These are phyloP conservation scores for Diplodia corticola DNA, from an alignment of 2,329 filamentous ascomycete species.

Conservation along the genomic window DNA sequence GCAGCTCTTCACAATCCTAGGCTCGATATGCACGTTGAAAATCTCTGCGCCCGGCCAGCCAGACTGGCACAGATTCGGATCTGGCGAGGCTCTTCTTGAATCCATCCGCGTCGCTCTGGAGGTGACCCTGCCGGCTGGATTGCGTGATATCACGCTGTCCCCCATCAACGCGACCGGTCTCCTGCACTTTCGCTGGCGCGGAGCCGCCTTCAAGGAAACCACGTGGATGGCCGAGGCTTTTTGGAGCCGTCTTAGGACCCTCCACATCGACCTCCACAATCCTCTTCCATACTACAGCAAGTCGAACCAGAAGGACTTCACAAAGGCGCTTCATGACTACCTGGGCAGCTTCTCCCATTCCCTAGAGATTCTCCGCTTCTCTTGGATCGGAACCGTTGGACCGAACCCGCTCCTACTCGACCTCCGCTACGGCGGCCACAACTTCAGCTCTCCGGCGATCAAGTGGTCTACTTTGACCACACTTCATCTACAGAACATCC, in stretches of 20 bases:
- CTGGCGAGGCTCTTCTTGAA: background rate
- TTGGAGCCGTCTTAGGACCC: background rate
- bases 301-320: conserved; percentile 8
- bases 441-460: conserved; percentile 2
- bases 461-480: background rate
- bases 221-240: background rate
- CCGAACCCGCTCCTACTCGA: conserved; percentile 19
- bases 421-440: background rate
- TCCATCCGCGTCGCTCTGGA: conserved; percentile 19
- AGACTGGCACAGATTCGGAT: background rate
- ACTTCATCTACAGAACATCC: background rate
- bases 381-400: conserved; percentile 8
- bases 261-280: conserved; percentile 12
- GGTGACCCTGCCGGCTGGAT: background rate
- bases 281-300: background rate
- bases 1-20: background rate
- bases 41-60: conserved; percentile 3
- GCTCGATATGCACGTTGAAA: background rate
- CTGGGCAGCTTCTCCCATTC: conserved; percentile 9
- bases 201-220: background rate
- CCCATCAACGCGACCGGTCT: conserved; percentile 16
- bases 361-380: conserved; percentile 6
- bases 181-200: conserved; percentile 9
- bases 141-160: background rate
- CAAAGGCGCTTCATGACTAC: conserved; percentile 13